Evolutionary conservation across 2,329 filamentous ascomycete genomes (phyloP).

Genomic region (Aspergillus pseudotamarii): DNA sequence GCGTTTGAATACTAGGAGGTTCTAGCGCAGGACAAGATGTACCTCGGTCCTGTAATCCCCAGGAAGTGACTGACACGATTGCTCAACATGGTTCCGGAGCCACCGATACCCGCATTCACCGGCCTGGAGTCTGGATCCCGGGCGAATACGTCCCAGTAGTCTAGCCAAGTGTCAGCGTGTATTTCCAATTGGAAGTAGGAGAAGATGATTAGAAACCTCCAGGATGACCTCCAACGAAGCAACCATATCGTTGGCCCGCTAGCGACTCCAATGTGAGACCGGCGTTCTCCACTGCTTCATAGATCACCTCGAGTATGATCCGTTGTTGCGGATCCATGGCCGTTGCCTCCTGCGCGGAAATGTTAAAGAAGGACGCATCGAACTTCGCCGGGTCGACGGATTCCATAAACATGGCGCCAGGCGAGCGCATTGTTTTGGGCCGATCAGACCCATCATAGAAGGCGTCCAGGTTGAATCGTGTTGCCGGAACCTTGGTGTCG

Average conservation of each 20-base stretch:
- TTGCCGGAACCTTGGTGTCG: not conserved
- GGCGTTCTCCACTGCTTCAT: conserved; percentile 13
- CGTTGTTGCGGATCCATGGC: conserved; percentile 19
- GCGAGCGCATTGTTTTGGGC: conserved; percentile 10
- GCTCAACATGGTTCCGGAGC: conserved; percentile 6
- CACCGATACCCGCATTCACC: conserved; percentile 1
- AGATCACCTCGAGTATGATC: conserved; percentile 12
- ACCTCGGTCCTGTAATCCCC: conserved; percentile 7
- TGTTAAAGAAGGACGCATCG: conserved; percentile 18
- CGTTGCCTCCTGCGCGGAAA: conserved; percentile 13
- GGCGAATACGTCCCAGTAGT: conserved; percentile 7
- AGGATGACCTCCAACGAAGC: conserved; percentile 10
- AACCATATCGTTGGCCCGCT: conserved; percentile 8
- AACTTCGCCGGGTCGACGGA: conserved; percentile 12
- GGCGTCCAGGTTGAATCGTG: conserved; percentile 8
- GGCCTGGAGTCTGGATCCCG: conserved; percentile 6
- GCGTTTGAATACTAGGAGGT: not conserved
- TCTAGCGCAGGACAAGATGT: not conserved
- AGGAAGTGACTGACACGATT: conserved; percentile 10
- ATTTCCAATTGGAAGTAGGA: fast-evolving
- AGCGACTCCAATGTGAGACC: conserved; percentile 9
- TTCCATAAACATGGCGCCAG: conserved; percentile 17
- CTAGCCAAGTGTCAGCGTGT: not conserved
- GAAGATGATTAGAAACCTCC: not conserved
- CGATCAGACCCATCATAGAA: conserved; percentile 12